Conservation (phyloP, 495 filamentous ascomycete species). For the Thozetella sp. region DNA sequence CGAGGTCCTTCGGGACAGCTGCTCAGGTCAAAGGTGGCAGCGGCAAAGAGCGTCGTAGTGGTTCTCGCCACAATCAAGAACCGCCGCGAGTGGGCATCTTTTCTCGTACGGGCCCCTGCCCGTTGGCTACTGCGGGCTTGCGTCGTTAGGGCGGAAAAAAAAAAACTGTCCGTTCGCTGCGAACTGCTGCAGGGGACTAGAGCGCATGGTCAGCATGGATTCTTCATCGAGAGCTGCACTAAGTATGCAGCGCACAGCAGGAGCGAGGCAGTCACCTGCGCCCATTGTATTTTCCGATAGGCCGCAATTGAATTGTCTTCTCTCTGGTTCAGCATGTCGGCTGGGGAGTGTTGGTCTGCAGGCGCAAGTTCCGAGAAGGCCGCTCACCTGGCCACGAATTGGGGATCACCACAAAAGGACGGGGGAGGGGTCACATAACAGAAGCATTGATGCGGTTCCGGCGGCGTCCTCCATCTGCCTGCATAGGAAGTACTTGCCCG, state of each 20-base stretch:
- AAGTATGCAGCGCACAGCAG: conserved; percentile 17
- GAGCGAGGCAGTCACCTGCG: conserved; percentile 6
- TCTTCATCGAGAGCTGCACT: conserved; percentile 8
- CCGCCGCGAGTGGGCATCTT: neutral
- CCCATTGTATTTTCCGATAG: conserved; percentile 15
- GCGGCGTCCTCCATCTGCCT: no score
- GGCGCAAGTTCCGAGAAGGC: neutral
- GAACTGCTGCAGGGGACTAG: conserved; percentile 22
- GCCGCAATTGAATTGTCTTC: no score
- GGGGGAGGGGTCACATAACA: no score
- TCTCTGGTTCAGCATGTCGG: no score
- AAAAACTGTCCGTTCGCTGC: conserved; percentile 10
- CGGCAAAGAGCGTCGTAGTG: neutral
- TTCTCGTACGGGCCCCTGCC: no score
- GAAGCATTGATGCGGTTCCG: no score
- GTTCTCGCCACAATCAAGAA: neutral
- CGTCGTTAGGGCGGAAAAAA: conserved; percentile 1
- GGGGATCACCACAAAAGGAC: neutral
- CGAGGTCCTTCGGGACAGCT: neutral
- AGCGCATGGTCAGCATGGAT: conserved; percentile 1
- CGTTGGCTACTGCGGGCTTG: neutral
- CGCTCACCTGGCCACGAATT: neutral
- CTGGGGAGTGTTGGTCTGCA: neutral
- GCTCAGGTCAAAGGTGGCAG: neutral
- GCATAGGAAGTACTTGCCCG: no score